A percentile compares a stretch with the other conserved stretches of the same genome.
phyloP scores from a whole-genome alignment of 495 filamentous ascomycete species.

The Talaromyces borbonicus region DNA sequence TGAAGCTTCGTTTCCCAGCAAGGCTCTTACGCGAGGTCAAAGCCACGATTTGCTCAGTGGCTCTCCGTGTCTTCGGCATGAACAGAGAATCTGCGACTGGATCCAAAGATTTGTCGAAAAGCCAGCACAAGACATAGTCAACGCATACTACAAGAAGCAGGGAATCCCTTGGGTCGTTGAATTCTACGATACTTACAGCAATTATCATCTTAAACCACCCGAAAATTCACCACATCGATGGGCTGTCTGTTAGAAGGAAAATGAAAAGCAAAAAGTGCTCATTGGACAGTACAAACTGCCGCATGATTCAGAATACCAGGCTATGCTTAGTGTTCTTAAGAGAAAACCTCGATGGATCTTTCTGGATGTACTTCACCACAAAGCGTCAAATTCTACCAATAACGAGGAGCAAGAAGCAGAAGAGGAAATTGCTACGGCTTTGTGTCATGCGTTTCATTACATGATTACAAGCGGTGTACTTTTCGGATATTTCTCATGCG shows the following conservation, averaged over 20 bases:
- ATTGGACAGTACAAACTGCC: not conserved
- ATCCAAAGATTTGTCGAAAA: no score
- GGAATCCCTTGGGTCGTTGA: no score
- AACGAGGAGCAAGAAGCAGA: not conserved
- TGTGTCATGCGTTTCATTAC: not conserved
- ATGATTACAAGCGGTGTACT: not conserved
- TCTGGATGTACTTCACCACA: not conserved
- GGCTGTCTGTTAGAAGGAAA: not conserved
- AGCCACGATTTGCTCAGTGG: no score
- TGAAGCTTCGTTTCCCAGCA: no score
- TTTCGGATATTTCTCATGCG: not conserved
- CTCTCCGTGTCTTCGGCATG: no score
- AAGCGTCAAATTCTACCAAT: not conserved
- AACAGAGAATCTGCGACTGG: no score
- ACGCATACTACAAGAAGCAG: no score
- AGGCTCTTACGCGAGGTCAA: no score
- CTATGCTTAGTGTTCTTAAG: not conserved
- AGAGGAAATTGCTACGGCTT: not conserved
- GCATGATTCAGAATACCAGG: not conserved
- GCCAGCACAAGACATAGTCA: no score
- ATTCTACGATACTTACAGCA: no score
- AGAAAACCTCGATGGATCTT: not conserved
- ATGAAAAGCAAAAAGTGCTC: not conserved
- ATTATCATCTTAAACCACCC: no score
- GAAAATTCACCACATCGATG: no score